Base-by-base conservation (phyloP, 768 basidiomycete species). In the Suillus lakei region DNA sequence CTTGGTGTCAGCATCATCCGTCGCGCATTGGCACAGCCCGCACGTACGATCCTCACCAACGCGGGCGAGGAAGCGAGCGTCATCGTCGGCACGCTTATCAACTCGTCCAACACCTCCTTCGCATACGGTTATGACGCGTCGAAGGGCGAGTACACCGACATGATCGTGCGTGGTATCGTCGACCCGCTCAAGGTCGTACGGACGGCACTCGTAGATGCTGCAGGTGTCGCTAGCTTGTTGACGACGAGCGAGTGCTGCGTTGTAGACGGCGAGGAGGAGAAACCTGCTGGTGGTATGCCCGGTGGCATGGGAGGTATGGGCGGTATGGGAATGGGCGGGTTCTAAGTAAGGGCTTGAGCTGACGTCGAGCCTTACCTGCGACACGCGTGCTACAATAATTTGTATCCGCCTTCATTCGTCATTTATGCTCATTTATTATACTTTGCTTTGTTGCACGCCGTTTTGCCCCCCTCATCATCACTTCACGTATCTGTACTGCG, bases 131-230 rank as follows among this genome's bases (percentile, higher is more conserved):
- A 98, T 79, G 95, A 98, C 69, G 95, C 96, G 30, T 85, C 88
- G 73, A 91, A 91, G 81, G 95, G 93, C 67, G 92, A 96, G 80
- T 98, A 94, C 74, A 88, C 91, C 53, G 94, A 99, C 79, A 96
- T 99, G 95, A 91, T 98, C 81, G 85, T 90, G 77, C 84, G 88
- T 34, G 97, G 97, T 73, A 98, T 99, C 70, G 91, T 98, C 53
- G 97, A 99, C 81, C 96, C 96, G 1, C 82, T 96, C 66, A 97
- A 97, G 87, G 97, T 99, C 60, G 96, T 98, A 60, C 83, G 94
- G 71, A 97, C 95, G 3, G 95, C 95, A 2, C 83, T 98, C 34
- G 88, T 96, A 2, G 96, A 99, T 75, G 96, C 97, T 0, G 83
- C 86, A 28, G 96, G 97, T 74, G 96, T 98, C n/a, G 95, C 96